A percentile compares a stretch with the other conserved stretches of the same genome.
phyloP scores from a whole-genome alignment of 75 land plant genomes.

The Adiantum capillusveneris region DNA sequence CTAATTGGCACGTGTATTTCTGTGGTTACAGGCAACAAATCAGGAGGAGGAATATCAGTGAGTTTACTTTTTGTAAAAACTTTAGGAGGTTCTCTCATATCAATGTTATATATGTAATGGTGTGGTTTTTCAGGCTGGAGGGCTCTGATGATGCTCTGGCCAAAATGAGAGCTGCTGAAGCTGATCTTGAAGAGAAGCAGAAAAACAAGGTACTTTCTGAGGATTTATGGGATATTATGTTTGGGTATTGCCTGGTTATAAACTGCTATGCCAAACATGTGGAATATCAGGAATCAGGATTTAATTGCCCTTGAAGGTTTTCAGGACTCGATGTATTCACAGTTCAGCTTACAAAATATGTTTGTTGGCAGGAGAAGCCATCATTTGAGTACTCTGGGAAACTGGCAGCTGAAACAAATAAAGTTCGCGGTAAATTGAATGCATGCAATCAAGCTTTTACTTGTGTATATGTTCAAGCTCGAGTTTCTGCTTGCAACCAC shows the following conservation, averaged over 20 bases:
- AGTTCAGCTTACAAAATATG: not conserved
- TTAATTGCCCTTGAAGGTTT: not conserved
- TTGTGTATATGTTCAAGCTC: too few species aligned
- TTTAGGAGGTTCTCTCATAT: too few species aligned
- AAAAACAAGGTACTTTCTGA: slow-evolving; percentile 38
- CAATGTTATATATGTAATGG: too few species aligned
- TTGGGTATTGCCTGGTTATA: too few species aligned
- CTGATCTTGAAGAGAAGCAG: slow-evolving; percentile 64
- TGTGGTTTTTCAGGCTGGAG: slow-evolving; percentile 23
- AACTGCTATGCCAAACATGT: not conserved
- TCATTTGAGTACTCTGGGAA: slow-evolving; percentile 98
- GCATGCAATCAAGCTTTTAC: not conserved
- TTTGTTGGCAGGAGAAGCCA: slow-evolving; percentile 62
- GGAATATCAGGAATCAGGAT: not conserved
- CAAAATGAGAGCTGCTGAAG: slow-evolving; percentile 74
- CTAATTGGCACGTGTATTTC: too few species aligned
- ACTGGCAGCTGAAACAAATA: slow-evolving; percentile 95
- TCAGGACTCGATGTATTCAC: not conserved
- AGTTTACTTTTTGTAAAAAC: too few species aligned
- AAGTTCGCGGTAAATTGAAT: slow-evolving; percentile 57
- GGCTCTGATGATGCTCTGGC: slow-evolving; percentile 49
- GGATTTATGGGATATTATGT: too few species aligned
- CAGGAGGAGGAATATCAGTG: too few species aligned
- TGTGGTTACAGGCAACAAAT: too few species aligned
- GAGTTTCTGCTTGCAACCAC: too few species aligned